phyloP scores from a whole-genome alignment of 2,329 filamentous ascomycete genomes.

The Incumbomyces delicatus region DNA sequence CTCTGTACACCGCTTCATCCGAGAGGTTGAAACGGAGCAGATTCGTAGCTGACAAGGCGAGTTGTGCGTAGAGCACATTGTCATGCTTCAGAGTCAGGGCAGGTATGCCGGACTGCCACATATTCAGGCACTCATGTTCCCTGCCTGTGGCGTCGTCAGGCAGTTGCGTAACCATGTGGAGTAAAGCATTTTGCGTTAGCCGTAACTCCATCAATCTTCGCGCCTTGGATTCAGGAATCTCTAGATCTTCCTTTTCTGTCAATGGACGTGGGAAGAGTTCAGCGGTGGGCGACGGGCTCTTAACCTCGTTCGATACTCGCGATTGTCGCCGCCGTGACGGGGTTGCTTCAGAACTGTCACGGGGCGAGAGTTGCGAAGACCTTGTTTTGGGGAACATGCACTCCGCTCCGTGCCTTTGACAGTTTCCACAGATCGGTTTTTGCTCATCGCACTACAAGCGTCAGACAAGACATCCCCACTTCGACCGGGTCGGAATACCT shows the following conservation, averaged over 20 bases:
- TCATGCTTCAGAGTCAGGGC: slow-evolving; percentile 9
- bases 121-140: neutral
- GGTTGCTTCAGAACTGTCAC: neutral
- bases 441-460: slow-evolving; percentile 9
- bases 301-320: neutral
- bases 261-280: slow-evolving; percentile 2
- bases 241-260: neutral
- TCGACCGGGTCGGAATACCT: slow-evolving; percentile 4
- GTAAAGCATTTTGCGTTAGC: slow-evolving; percentile 10
- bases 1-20: slow-evolving; percentile 7
- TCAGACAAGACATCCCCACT: neutral
- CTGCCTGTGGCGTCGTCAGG: slow-evolving; percentile 2
- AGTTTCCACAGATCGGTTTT: slow-evolving; percentile 10
- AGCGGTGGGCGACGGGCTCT: neutral
- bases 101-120: slow-evolving; percentile 7
- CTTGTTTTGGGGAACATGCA: slow-evolving; percentile 6
- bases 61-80: slow-evolving; percentile 11
- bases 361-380: neutral
- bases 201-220: slow-evolving; percentile 12
- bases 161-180: slow-evolving; percentile 5
- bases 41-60: slow-evolving; percentile 10
- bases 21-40: slow-evolving; percentile 7
- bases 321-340: neutral
- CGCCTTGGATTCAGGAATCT: slow-evolving; percentile 10
- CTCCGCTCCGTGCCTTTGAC: slow-evolving; percentile 6